phyloP scores from a whole-genome alignment of 148 eudicot genomes.

The Suaeda aralocaspica region DNA sequence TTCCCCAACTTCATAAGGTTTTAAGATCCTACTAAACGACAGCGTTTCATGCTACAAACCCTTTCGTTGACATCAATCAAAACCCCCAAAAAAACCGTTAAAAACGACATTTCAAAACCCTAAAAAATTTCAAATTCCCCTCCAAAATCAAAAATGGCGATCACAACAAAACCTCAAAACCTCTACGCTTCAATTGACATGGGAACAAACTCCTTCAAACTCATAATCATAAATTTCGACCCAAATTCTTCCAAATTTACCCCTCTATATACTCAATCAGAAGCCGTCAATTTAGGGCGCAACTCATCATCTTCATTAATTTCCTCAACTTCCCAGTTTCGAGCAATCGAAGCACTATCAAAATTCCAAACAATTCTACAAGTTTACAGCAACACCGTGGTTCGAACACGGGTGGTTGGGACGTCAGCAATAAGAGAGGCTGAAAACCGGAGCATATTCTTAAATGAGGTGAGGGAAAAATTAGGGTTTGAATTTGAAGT shows the following conservation, averaged over 20 bases:
- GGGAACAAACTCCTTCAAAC: constrained; percentile 74
- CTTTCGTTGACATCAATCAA: not conserved
- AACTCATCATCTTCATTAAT: constrained; percentile 24
- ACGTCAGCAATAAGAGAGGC: constrained; percentile 67
- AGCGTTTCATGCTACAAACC: not conserved
- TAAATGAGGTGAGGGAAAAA: constrained; percentile 27
- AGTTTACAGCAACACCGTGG: constrained; percentile 27
- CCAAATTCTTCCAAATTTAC: constrained; percentile 41
- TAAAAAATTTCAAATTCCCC: not conserved
- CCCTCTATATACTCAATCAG: constrained; percentile 37
- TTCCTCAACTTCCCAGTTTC: constrained; percentile 30
- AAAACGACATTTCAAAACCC: constrained; percentile 12
- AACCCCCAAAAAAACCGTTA: not conserved
- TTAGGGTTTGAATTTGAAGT: constrained; percentile 38
- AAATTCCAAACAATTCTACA: constrained; percentile 36
- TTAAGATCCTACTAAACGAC: not conserved
- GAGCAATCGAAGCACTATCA: constrained; percentile 37
- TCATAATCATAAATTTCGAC: constrained; percentile 40
- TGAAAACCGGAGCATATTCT: constrained; percentile 29
- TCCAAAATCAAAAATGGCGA: constrained; percentile 22
- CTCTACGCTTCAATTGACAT: constrained; percentile 68
- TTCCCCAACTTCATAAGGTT: too few relatives aligned
- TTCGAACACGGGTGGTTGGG: constrained; percentile 46
- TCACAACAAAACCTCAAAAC: constrained; percentile 23
- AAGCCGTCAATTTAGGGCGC: constrained; percentile 42